Evolutionary conservation across 305 asterid species (phyloP), one percentile per base, ranked within the genome.

Genomic region (Solanum hybrid): DNA sequence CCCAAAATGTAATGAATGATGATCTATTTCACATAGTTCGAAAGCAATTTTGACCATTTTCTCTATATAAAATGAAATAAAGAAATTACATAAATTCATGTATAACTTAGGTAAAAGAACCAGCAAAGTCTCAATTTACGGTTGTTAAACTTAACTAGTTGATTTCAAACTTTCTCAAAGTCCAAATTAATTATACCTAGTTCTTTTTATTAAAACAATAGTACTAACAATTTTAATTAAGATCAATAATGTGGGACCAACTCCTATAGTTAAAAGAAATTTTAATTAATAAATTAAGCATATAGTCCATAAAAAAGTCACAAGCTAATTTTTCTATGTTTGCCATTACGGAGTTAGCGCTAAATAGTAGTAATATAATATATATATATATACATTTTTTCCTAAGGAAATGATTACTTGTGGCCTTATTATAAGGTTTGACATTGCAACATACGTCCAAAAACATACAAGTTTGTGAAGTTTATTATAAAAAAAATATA

Each of bases 341-440:
- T 78, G 87, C 89, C 89, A 88, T 78, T 88, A 88, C 29, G 10
- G 73, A 81, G 87, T 82, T 82, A 29, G 87, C 72, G 12, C 37
- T 82, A 40, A 81, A 81, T 24, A 42, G 72, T 27, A 88, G 24
- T 12, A 51, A 15, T 51, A 7, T 51, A 51, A 40, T 45, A 51
- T 51, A 42, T 42, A 40, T 80, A 45, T 9, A 88, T 45, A 38
- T 45, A 77, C 17, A 77, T 51, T 88, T 88, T 77, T 78, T 32
- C 77, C 60, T 32, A 34, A 64, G 19, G 42, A 24, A 88, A 88
- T 88, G 64, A 88, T 88, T 77, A 56, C 89, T 45, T 13, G 9
- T 37, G 24, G 89, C 71, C 11, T 22, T 88, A 88, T 88, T 77
- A 88, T 88, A 78, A 88, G 86, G 35, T 88, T 88, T 88, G 89